Base-by-base conservation (phyloP, 768 basidiomycete species). In the Panus rudis region DNA sequence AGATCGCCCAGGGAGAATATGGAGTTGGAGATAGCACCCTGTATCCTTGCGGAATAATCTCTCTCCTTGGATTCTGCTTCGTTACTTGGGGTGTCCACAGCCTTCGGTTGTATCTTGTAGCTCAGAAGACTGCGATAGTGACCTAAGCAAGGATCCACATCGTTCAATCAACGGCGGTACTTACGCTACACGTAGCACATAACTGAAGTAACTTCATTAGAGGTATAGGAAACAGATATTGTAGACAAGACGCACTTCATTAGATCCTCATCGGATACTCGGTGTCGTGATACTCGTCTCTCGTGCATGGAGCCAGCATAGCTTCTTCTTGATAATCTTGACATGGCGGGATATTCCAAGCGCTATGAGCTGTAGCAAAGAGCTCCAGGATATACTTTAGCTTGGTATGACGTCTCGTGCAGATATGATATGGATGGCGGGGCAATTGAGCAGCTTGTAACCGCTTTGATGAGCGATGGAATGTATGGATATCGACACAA, bases 181-280 rank as follows among this genome's bases (percentile, higher is more conserved):
- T 71, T 62, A 92, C 90, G 86, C 84, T 65, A 85, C 83, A 47
- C 90, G 80, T 35, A 92, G 72, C 28, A 76, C 76, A 77, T 86
- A 88, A 52, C 90, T 92, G 48, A 13, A 28, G 45, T 33, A 22
- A 21, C 37, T 47, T 43, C 28, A 52, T 30, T 42, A 49, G 49
- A 34, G 35, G 46, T 41, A 10, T 8, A 21, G 45, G 34, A 24
- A 33, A 35, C 32, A 47, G 21, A 30, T 25, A 26, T 23, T n/a
- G 19, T 23, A 28, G 27, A 12, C 7, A 16, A 17, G 16, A 63
- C 78, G 52, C 61, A 92, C 89, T 86, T 78, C 68, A 87, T 89
- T 53, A 92, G 68, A 59, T 92, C 89, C 45, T 91, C 87, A 54
- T 92, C 89, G 21, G 82, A 77, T 39, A 90, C 79, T 50, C 81